These are phyloP conservation scores for Fusarium verticillioides DNA, from an alignment of 2,329 filamentous ascomycete genomes.

Conservation along the genomic window DNA sequence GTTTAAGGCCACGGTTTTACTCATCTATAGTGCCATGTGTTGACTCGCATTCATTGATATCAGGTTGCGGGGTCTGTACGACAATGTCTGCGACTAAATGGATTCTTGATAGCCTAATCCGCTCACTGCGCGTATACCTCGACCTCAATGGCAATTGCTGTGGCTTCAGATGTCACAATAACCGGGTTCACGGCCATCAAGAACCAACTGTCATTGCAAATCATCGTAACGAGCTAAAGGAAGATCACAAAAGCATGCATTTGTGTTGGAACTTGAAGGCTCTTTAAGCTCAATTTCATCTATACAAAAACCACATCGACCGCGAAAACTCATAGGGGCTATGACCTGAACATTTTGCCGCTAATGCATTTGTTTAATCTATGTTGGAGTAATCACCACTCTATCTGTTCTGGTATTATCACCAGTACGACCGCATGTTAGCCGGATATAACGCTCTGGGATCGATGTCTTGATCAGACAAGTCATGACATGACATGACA, in stretches of 20 bases:
- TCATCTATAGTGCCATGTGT: not conserved
- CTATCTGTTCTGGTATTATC: not conserved
- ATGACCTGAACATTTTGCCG: not conserved
- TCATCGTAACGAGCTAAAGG: not conserved
- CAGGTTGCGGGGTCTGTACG: not conserved
- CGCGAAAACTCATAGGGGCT: not conserved
- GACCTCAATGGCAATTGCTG: not conserved
- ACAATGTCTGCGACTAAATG: not conserved
- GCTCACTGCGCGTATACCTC: not conserved
- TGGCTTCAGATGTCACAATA: constrained; percentile 11
- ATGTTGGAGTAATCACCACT: not conserved
- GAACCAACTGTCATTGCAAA: not conserved
- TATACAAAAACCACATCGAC: not conserved
- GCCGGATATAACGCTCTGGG: not conserved
- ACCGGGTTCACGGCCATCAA: not conserved
- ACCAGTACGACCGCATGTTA: not conserved
- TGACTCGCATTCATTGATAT: not conserved
- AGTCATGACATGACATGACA: constrained; percentile 23
- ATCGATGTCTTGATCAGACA: not conserved
- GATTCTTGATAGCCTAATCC: not conserved
- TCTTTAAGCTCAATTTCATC: not conserved
- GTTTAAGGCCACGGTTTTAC: not conserved
- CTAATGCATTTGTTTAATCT: constrained; percentile 4
- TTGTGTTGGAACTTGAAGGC: not conserved
- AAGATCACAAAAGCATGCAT: not conserved